Evolutionary conservation across 352 stramenopile species (phyloP).

Genomic region (Phytopythium mirpurense): DNA sequence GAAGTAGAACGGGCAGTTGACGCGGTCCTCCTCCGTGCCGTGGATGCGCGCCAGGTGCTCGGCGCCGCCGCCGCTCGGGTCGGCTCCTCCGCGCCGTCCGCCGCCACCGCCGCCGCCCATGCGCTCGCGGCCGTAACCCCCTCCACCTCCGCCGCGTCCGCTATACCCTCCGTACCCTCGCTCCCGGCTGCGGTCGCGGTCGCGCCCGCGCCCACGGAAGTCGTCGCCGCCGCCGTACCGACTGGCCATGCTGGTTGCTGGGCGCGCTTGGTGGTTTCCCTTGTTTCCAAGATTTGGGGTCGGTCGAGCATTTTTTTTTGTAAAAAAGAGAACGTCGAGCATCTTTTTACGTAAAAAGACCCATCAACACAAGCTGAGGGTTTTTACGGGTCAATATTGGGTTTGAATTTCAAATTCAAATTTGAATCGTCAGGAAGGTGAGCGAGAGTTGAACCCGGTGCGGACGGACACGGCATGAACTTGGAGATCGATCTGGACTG

Average conservation of each 20-base stretch:
- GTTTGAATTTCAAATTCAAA: conserved; percentile 16
- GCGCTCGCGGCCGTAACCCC: conserved; percentile 50
- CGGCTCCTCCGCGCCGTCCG: conserved; percentile 38
- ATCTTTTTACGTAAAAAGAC: no score
- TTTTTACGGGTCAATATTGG: background rate
- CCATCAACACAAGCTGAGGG: no score
- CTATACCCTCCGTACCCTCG: conserved; percentile 33
- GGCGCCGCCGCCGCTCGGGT: conserved; percentile 81
- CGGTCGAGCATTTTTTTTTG: no score
- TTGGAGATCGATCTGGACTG: conserved; percentile 23
- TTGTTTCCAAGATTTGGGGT: background rate
- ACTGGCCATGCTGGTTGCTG: conserved; percentile 35
- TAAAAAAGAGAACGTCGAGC: no score
- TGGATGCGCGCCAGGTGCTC: conserved; percentile 97
- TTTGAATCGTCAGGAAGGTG: conserved; percentile 21
- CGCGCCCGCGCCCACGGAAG: conserved; percentile 54
- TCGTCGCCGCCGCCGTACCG: conserved; percentile 60
- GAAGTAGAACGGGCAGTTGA: conserved; percentile 99
- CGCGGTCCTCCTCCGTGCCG: conserved; percentile 95
- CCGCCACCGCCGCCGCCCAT: conserved; percentile 14
- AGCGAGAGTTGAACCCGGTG: conserved; percentile 3
- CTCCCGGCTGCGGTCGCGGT: conserved; percentile 77
- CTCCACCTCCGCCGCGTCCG: conserved; percentile 21
- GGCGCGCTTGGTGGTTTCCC: background rate
- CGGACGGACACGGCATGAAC: conserved; percentile 8